Evolutionary conservation across 2,329 filamentous ascomycete genomes (phyloP).

Genomic region (Stagonosporopsis vannaccii): DNA sequence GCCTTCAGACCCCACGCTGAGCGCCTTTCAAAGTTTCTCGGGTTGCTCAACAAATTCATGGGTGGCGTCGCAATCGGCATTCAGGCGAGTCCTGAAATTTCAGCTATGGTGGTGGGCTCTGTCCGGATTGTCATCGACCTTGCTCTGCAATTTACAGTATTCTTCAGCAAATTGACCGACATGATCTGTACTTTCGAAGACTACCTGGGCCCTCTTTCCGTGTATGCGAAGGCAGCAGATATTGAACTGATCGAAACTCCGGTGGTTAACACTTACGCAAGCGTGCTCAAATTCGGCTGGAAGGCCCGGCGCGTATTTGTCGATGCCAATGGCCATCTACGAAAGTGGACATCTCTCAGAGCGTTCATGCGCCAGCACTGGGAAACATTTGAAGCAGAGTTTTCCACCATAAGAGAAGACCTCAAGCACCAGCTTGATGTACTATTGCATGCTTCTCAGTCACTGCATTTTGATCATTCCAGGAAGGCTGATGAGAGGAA

Average conservation of each 20-base stretch:
- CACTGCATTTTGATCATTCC: slow-evolving; percentile 18
- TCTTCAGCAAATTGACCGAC: slow-evolving; percentile 27
- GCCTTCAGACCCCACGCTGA: slow-evolving; percentile 26
- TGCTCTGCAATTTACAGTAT: slow-evolving; percentile 24
- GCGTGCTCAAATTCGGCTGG: slow-evolving; percentile 27
- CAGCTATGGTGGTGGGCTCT: slow-evolving; percentile 29
- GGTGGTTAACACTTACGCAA: slow-evolving; percentile 24
- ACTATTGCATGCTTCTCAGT: slow-evolving; percentile 22
- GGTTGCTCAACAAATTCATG: slow-evolving; percentile 30
- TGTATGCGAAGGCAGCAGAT: slow-evolving; percentile 23
- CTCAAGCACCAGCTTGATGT: slow-evolving; percentile 27
- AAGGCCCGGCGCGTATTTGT: slow-evolving; percentile 27
- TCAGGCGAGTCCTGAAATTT: slow-evolving; percentile 26
- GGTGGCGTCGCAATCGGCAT: slow-evolving; percentile 27
- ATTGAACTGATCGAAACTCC: slow-evolving; percentile 18
- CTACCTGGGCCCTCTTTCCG: slow-evolving; percentile 27
- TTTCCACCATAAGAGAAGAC: slow-evolving; percentile 21
- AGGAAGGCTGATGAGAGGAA: slow-evolving; percentile 7
- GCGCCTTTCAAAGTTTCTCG: slow-evolving; percentile 25
- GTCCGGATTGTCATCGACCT: slow-evolving; percentile 29
- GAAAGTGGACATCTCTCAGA: slow-evolving; percentile 22
- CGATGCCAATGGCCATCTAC: slow-evolving; percentile 16
- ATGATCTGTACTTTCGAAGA: slow-evolving; percentile 27
- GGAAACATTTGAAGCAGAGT: slow-evolving; percentile 32
- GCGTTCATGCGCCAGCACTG: slow-evolving; percentile 30